Base-by-base conservation (phyloP, 139 green algal species). In the Klebsormidium nitens region DNA sequence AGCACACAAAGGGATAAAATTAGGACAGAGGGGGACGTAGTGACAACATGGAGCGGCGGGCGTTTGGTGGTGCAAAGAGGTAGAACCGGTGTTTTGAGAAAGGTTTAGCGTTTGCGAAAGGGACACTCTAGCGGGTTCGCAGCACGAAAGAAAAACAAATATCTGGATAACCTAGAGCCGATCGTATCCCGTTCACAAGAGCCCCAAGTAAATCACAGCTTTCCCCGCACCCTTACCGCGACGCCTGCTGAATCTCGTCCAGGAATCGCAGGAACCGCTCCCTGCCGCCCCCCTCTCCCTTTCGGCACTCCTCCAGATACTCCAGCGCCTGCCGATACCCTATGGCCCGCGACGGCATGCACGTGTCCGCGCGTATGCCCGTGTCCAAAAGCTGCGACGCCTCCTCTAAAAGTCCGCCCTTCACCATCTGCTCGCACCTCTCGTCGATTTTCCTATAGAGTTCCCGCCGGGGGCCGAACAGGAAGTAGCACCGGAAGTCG, bases 401-500 rank as follows among this genome's bases (percentile, higher is more conserved):
- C 61, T 76, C 68, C 32, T 5, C 6, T 32, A 76, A 31, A 6
- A 76, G 5, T 28, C 68, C 68, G 52, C 66, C 66, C 48, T 14
- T 19, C 28, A 78, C 36, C 71, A 78, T 78, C 50, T 75, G 65
- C 28, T 78, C 71, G 57, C 71, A 78, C 19, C 71, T 37, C 34
- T 8, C 4, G 35, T 78, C 71, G 1, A 78, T 78, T 26, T 65
- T 32, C 29, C 64, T 37, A 35, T 76, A 78, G 32, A 78, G 48
- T 14, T 66, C 67, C 47, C 57, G 19, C 28, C 71, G 71, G n/a
- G 71, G 71, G 8, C n/a, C 34, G 36, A n/a, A 69, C 39, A 78
- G 71, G 14, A 78, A 78, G 65, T 71, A 78, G 35, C 71, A 78
- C 3, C 32, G 64, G 36, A 76, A 76, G 61, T 76, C 69, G n/a